A percentile compares a stretch with the other conserved stretches of the same genome.
Evolutionary conservation across 2,329 filamentous ascomycete genomes (phyloP).

Genomic region (Ophiostoma montium): DNA sequence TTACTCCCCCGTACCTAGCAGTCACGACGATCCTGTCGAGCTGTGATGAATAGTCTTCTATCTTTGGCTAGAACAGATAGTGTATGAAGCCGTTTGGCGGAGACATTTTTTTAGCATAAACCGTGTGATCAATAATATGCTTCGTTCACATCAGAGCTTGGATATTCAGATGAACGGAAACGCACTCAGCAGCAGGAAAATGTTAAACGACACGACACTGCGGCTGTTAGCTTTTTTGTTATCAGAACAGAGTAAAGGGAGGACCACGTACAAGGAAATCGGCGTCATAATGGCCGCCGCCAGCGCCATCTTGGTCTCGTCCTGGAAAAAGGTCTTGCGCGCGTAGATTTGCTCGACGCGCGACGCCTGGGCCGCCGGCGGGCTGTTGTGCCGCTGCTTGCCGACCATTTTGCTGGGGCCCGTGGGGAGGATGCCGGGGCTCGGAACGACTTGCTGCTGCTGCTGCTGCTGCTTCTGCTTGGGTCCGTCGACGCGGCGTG

Average conservation of each 20-base stretch:
- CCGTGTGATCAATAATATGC: no score
- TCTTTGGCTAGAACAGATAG: no score
- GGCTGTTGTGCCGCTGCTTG: neutral
- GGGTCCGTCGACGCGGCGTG: neutral
- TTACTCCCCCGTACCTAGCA: no score
- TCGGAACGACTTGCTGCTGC: no score
- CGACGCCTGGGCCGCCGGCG: neutral
- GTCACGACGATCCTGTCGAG: no score
- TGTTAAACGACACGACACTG: neutral
- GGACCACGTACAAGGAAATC: conserved; percentile 1
- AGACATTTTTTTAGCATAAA: no score
- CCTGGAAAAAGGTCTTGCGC: conserved; percentile 1
- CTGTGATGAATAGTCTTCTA: no score
- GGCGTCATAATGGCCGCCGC: neutral
- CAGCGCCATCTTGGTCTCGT: conserved; percentile 4
- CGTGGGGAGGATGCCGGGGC: no score
- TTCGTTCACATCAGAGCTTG: neutral
- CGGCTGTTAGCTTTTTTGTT: neutral
- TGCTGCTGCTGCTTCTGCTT: neutral
- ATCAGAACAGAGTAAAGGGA: neutral
- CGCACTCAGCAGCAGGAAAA: conserved; percentile 3
- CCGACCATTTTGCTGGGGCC: neutral
- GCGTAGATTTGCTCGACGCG: neutral
- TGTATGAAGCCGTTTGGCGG: no score
- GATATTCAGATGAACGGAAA: conserved; percentile 5